A percentile compares a stretch with the other conserved stretches of the same genome.
These are phyloP conservation scores for Aspergillus conjunctus DNA, from an alignment of 495 filamentous ascomycete species.

Conservation along the genomic window DNA sequence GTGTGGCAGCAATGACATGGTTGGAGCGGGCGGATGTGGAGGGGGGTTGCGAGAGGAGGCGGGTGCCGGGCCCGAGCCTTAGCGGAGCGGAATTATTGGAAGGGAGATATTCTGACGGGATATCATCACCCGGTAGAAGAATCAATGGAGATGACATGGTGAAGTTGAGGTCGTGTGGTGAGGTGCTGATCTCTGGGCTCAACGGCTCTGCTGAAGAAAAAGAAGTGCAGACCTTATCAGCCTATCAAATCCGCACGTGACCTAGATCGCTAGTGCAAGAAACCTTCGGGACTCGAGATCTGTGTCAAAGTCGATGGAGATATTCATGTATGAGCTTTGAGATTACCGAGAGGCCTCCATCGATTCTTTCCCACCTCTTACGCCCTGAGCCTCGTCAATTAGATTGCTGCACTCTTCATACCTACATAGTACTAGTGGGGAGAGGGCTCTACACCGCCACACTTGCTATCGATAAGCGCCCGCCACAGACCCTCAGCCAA, in stretches of 20 bases:
- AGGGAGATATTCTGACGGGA: constrained; percentile 61
- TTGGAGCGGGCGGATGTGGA: constrained; percentile 20
- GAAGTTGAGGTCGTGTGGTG: not conserved
- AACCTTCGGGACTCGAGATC: too few species aligned
- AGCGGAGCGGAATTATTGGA: constrained; percentile 67
- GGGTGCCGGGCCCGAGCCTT: constrained; percentile 81
- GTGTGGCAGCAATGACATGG: constrained; percentile 65
- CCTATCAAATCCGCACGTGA: constrained; percentile 30
- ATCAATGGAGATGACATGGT: constrained; percentile 52
- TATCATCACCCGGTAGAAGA: constrained; percentile 77
- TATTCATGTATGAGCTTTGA: too few species aligned
- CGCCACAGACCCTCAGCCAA: constrained; percentile 37
- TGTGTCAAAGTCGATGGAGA: too few species aligned
- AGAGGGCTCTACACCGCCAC: constrained; percentile 31
- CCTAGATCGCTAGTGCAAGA: not conserved
- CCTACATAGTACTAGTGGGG: too few species aligned
- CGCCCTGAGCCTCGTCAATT: not conserved
- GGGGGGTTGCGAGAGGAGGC: constrained; percentile 40
- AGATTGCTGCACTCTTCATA: not conserved
- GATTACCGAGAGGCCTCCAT: not conserved
- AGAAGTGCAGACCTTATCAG: constrained; percentile 24
- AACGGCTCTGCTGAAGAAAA: constrained; percentile 13
- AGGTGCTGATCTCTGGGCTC: not conserved
- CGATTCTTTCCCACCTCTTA: too few species aligned
- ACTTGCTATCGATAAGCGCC: constrained; percentile 44